Evolutionary conservation across 2,329 filamentous ascomycete genomes (phyloP).

Genomic region (Myriosclerotinia duriaeana): DNA sequence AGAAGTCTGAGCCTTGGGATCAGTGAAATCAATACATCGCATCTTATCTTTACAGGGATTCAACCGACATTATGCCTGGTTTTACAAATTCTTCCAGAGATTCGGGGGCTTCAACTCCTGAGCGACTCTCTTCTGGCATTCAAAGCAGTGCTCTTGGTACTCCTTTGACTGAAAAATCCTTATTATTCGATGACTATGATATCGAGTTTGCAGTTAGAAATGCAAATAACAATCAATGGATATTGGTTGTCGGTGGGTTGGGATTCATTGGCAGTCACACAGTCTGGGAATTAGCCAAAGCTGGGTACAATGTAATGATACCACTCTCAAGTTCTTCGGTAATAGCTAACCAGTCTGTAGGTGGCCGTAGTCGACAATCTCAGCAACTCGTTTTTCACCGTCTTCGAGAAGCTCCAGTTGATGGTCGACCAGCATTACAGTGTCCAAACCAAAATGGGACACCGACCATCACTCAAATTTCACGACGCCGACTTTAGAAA

Average conservation of each 20-base stretch:
- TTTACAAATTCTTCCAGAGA: constrained; percentile 31
- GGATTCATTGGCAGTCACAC: constrained; percentile 54
- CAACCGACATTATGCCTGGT: constrained; percentile 25
- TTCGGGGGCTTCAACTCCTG: constrained; percentile 33
- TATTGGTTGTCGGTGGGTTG: constrained; percentile 49
- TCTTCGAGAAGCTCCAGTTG: constrained; percentile 29
- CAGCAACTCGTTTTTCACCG: constrained; percentile 41
- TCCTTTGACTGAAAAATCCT: constrained; percentile 33
- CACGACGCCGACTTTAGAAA: constrained; percentile 38
- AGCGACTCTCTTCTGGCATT: constrained; percentile 27
- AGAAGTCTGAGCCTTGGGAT: constrained; percentile 13
- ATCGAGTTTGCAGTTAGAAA: constrained; percentile 29
- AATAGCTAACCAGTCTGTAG: constrained; percentile 24
- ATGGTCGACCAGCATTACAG: constrained; percentile 32
- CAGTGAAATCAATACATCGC: constrained; percentile 8
- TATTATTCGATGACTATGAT: constrained; percentile 33
- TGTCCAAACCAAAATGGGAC: constrained; percentile 23
- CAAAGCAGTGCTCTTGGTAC: constrained; percentile 31
- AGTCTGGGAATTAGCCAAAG: constrained; percentile 49
- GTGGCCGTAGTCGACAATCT: constrained; percentile 44
- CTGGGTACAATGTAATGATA: constrained; percentile 44
- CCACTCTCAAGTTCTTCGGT: background rate
- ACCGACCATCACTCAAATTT: constrained; percentile 35
- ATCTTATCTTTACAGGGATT: constrained; percentile 25
- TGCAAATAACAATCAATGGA: constrained; percentile 29